Percentiles rank a stretch among this genome's conserved stretches.
Evolutionary conservation across 73 alveolate species (phyloP).

Genomic region (Tetrahymena elliotti): DNA sequence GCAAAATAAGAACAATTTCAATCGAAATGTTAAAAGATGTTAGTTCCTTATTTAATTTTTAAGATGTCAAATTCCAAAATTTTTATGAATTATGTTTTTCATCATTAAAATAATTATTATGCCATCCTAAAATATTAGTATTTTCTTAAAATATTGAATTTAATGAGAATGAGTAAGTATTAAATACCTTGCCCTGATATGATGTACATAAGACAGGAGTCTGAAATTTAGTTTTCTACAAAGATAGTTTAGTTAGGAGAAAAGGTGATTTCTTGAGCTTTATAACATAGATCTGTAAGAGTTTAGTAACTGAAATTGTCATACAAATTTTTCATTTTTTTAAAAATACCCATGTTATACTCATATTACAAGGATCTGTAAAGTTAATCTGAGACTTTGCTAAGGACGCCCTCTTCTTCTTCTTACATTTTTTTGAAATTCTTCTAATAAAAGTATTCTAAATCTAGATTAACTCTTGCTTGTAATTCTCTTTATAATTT

Average conservation of each 20-base stretch:
- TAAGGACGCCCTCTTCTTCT: neutral
- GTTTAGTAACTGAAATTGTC: neutral
- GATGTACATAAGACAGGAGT: neutral
- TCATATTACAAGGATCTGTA: neutral
- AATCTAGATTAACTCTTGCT: neutral
- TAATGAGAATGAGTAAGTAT: neutral
- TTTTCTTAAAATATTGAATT: no score
- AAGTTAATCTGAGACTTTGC: neutral
- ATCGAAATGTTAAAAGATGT: no score
- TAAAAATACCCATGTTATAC: neutral
- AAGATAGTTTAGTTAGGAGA: neutral
- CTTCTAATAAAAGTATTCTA: neutral
- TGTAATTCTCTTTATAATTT: neutral
- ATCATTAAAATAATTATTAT: no score
- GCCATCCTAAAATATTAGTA: no score
- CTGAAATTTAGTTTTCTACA: neutral
- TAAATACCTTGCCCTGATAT: neutral
- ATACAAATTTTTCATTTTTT: neutral
- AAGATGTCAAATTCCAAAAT: no score
- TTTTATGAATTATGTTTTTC: no score
- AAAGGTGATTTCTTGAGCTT: neutral
- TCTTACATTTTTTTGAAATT: neutral
- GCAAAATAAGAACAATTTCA: no score
- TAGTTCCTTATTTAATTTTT: no score
- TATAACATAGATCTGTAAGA: neutral